Evolutionary conservation across 129 eudicot genomes (phyloP).

Genomic region (Tagetes erecta): DNA sequence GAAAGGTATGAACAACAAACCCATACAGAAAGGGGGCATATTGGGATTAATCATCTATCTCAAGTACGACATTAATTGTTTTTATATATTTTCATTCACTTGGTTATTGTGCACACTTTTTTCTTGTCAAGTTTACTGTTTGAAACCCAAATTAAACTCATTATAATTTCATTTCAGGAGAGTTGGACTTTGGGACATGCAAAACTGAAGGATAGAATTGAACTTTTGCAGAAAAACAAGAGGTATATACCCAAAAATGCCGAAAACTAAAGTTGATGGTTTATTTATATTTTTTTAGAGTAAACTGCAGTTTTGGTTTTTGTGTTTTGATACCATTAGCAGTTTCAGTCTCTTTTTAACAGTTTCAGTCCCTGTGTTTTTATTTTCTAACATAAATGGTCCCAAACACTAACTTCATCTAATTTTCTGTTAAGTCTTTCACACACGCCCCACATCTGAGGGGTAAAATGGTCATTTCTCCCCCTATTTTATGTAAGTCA

Average conservation of each 20-base stretch:
- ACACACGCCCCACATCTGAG: too few species aligned
- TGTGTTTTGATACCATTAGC: too few species aligned
- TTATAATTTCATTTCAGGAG: conserved; percentile 15
- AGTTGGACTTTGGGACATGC: conserved; percentile 62
- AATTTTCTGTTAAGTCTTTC: too few species aligned
- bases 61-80: conserved; percentile 35
- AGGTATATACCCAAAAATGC: conserved; percentile 39
- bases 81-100: background rate
- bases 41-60: conserved; percentile 40
- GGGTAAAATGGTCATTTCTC: too few species aligned
- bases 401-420: too few species aligned
- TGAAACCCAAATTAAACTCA: background rate
- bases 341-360: too few species aligned
- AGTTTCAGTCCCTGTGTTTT: too few species aligned
- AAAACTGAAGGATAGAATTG: conserved; percentile 75
- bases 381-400: too few species aligned
- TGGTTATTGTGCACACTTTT: background rate
- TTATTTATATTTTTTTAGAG: background rate
- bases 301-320: too few species aligned
- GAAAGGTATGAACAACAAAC: conserved; percentile 79
- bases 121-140: background rate
- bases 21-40: conserved; percentile 51
- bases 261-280: background rate
- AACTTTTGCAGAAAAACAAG: conserved; percentile 63
- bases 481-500: too few species aligned